Base-by-base conservation (phyloP, 2,329 filamentous ascomycete species). In the Myotisia sp. region DNA sequence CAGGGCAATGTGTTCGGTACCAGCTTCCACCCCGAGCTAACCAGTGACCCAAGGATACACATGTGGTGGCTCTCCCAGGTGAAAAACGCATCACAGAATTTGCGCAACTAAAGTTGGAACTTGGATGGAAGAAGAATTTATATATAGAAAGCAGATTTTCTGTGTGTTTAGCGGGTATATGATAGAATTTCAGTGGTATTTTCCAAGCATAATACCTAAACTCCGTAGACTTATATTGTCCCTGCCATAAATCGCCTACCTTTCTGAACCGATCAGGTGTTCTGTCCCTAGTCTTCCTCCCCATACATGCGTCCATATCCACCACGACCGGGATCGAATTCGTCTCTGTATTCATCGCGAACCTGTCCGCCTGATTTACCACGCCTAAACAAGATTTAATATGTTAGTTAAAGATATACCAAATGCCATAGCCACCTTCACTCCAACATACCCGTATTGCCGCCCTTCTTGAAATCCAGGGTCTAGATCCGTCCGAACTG, bases 321-420 rank as follows among this genome's bases (percentile, higher is more conserved):
- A 47, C 90, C 90, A 47, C 90, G 72, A 10, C 90, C 90, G 40
- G 93, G 87, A 54, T 98, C 90, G 53, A 78, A 98, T 62, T 98
- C 90, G 56, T 94, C 84, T 29, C 90, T 75, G 60, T 95, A 98
- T 65, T 98, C 92, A 55, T 98, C 90, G 44, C 90, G 76, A 42
- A 98, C 90, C 62, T 98, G 90, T 3, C 90, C 90, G 39, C 90
- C 90, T 40, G 83, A 92, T 65, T 92, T 93, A 50, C 87, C 87
- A 34, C 87, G 76, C 42, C 71, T 67, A 43, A 20, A 20, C 21
- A 21, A 21, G 18, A n/a, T n/a, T n/a, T n/a, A n/a, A n/a, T n/a
- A n/a, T n/a, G n/a, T n/a, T n/a, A n/a, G 38, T 26, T 23, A 39
- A 38, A 51, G 46, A 29, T 30, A 17, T 9, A 26, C 10, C 10